Evolutionary conservation across 2,329 filamentous ascomycete genomes (phyloP).

Genomic region (Beauveria sp.): DNA sequence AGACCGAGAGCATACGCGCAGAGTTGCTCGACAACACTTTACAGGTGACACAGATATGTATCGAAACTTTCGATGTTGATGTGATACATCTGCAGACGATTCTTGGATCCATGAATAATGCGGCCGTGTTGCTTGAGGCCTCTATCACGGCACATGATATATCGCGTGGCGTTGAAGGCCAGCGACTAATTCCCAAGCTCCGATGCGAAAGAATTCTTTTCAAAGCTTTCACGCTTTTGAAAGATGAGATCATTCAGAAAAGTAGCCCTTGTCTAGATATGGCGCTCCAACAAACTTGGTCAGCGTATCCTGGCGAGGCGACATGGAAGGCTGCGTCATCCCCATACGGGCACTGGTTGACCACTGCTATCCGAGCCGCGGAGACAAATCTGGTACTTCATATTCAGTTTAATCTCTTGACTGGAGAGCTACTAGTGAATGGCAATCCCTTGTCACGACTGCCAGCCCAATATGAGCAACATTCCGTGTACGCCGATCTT

Average conservation of each 20-base stretch:
- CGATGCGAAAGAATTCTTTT: background rate
- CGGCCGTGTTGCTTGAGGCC: background rate
- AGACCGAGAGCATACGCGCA: background rate
- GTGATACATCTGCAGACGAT: background rate
- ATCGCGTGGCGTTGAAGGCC: background rate
- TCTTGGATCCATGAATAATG: background rate
- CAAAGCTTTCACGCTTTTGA: background rate
- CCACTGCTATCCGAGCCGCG: background rate
- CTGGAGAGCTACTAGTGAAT: constrained; percentile 4
- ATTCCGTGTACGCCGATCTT: background rate
- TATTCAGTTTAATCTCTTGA: constrained; percentile 13
- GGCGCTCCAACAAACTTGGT: background rate
- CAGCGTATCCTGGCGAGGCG: background rate
- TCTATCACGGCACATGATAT: background rate
- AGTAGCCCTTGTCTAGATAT: background rate
- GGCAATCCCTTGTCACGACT: background rate
- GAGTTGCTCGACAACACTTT: background rate
- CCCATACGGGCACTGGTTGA: background rate
- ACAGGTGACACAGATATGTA: background rate
- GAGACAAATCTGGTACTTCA: background rate
- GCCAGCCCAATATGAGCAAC: background rate
- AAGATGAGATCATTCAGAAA: background rate
- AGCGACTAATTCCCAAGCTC: background rate
- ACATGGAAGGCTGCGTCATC: background rate
- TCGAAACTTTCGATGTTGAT: constrained; percentile 1